These are phyloP conservation scores for Paracoccidioides brasiliensis DNA, from an alignment of 2,329 filamentous ascomycete species.

Conservation along the genomic window DNA sequence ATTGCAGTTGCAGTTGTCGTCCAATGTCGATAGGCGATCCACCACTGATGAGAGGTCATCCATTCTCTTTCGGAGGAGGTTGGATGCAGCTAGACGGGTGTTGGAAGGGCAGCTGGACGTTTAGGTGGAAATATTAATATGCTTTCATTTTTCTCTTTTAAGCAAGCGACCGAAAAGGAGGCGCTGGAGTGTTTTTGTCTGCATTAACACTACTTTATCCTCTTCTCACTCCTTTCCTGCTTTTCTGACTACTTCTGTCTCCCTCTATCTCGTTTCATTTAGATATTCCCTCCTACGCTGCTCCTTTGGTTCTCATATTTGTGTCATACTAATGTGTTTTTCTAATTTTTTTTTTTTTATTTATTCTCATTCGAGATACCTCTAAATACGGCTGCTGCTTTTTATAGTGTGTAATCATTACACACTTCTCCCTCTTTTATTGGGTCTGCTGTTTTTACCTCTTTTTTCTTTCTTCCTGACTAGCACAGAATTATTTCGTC, in stretches of 20 bases:
- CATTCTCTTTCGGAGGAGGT: constrained; percentile 51
- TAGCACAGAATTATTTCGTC: neutral
- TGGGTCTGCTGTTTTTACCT: neutral
- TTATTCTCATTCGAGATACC: neutral
- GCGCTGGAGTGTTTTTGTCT: neutral
- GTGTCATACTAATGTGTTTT: neutral
- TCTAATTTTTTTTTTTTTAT: neutral
- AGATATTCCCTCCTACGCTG: constrained; percentile 1
- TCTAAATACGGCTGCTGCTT: neutral
- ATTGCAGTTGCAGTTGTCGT: constrained; percentile 35
- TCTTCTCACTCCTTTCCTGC: constrained; percentile 4
- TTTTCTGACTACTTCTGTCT: neutral
- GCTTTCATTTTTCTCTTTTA: neutral
- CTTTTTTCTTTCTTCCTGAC: constrained; percentile 3
- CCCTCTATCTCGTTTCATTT: neutral
- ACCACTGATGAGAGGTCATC: constrained; percentile 43
- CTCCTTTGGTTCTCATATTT: neutral
- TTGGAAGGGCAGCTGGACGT: constrained; percentile 54
- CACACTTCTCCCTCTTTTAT: constrained; percentile 1
- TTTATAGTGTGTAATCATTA: neutral
- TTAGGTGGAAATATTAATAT: constrained; percentile 9
- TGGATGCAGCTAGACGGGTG: constrained; percentile 61
- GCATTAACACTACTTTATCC: constrained; percentile 1
- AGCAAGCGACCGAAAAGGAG: neutral
- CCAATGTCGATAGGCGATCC: constrained; percentile 29